These are phyloP conservation scores for Linnemannia zychae DNA, from an alignment of 192 early-diverging fungal species.

Conservation along the genomic window DNA sequence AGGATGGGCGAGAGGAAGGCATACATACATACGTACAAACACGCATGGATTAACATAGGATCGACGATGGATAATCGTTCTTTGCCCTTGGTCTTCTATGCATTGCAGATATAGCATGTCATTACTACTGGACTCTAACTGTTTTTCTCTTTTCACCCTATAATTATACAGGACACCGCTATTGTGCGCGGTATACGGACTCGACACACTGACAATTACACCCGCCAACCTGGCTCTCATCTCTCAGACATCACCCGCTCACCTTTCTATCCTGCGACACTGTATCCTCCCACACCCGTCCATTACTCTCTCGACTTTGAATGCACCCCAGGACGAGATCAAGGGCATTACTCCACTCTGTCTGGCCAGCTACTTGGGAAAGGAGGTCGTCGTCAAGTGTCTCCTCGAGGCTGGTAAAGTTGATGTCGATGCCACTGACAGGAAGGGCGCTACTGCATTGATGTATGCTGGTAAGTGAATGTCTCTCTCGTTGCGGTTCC, in stretches of 20 bases:
- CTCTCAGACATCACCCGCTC: slow-evolving; percentile 64
- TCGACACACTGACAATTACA: slow-evolving; percentile 69
- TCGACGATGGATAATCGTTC: too few relatives aligned
- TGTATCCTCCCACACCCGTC: slow-evolving; percentile 66
- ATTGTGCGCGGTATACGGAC: slow-evolving; percentile 73
- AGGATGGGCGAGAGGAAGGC: too few relatives aligned
- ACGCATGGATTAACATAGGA: background rate
- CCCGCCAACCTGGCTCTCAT: slow-evolving; percentile 66
- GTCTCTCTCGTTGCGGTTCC: background rate
- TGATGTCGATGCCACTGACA: slow-evolving; percentile 71
- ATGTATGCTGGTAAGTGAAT: slow-evolving; percentile 75
- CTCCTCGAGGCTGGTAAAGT: slow-evolving; percentile 73
- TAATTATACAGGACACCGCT: slow-evolving; percentile 64
- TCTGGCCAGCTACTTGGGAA: slow-evolving; percentile 76
- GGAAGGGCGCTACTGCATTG: slow-evolving; percentile 74
- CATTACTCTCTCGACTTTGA: slow-evolving; percentile 60
- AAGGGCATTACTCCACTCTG: slow-evolving; percentile 77
- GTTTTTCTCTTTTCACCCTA: background rate
- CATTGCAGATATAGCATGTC: too few relatives aligned
- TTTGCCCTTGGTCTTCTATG: too few relatives aligned
- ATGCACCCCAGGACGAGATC: slow-evolving; percentile 72
- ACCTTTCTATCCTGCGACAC: slow-evolving; percentile 65
- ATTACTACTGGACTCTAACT: background rate
- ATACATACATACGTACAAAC: too few relatives aligned
- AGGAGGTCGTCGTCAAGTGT: slow-evolving; percentile 65